Evolutionary conservation across 2,329 filamentous ascomycete species (phyloP).

Genomic region (Arthrobotrys entomopaga): DNA sequence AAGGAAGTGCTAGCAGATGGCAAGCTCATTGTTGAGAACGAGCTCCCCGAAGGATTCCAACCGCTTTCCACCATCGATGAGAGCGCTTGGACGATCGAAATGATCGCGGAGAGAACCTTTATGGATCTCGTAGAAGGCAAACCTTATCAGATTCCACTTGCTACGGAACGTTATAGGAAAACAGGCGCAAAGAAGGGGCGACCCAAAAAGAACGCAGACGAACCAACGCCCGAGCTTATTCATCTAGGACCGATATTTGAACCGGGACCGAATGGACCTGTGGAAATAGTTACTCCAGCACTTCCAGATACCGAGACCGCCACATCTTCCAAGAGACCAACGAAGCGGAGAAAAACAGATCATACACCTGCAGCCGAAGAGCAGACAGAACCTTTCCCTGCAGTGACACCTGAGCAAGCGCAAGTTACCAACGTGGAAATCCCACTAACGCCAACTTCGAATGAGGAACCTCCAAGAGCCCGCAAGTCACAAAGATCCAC

Average conservation of each 20-base stretch:
- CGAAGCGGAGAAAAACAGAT: slow-evolving; percentile 37
- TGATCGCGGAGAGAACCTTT: slow-evolving; percentile 46
- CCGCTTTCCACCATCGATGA: slow-evolving; percentile 42
- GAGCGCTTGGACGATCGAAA: slow-evolving; percentile 47
- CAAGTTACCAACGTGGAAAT: neutral
- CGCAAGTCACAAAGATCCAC: slow-evolving; percentile 17
- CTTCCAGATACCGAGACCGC: neutral
- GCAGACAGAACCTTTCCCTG: no score
- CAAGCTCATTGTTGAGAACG: neutral
- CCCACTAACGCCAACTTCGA: neutral
- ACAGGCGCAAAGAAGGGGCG: slow-evolving; percentile 30
- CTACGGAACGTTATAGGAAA: slow-evolving; percentile 37
- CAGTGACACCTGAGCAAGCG: slow-evolving; percentile 3
- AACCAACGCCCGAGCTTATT: slow-evolving; percentile 19
- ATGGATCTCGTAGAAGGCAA: slow-evolving; percentile 43
- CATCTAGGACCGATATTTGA: slow-evolving; percentile 44
- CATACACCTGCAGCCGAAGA: neutral
- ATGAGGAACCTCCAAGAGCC: neutral
- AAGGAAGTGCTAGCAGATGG: slow-evolving; percentile 42
- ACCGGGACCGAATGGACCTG: slow-evolving; percentile 37
- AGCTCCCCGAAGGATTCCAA: slow-evolving; percentile 37
- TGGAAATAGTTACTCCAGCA: slow-evolving; percentile 19
- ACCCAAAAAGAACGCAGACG: slow-evolving; percentile 26
- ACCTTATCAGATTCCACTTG: slow-evolving; percentile 48
- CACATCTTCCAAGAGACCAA: slow-evolving; percentile 20